These are phyloP conservation scores for Botryotinia calthae DNA, from an alignment of 2,329 filamentous ascomycete genomes.

Conservation along the genomic window DNA sequence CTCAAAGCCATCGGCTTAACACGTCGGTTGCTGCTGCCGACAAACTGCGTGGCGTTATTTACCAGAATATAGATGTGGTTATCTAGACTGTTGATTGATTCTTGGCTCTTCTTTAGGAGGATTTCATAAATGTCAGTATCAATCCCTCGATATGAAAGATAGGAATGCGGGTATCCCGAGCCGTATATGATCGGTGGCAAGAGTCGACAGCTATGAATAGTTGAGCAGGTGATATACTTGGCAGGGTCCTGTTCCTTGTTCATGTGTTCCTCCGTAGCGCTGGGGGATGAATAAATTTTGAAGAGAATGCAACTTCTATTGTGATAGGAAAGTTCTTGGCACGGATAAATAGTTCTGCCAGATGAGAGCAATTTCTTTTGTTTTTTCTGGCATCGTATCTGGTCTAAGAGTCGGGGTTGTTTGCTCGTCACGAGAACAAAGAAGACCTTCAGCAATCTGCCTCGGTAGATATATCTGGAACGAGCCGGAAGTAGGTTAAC, in stretches of 20 bases:
- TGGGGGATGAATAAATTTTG: background rate
- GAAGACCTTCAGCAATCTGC: background rate
- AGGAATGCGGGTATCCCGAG: constrained; percentile 9
- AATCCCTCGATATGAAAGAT: background rate
- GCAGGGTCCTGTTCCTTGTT: background rate
- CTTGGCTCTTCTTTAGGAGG: background rate
- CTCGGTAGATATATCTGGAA: background rate
- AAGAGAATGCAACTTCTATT: background rate
- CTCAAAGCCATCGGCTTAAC: background rate
- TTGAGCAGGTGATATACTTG: background rate
- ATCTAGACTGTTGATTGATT: background rate
- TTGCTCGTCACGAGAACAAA: constrained; percentile 1
- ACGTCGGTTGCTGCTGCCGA: constrained; percentile 7
- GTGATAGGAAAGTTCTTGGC: background rate
- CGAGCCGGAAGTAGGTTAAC: background rate
- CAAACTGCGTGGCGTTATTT: background rate
- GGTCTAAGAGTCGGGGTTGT: background rate
- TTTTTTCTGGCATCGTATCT: background rate
- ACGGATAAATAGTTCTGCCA: background rate
- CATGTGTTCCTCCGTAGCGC: background rate
- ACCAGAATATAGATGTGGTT: background rate
- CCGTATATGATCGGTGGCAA: background rate
- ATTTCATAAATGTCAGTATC: background rate
- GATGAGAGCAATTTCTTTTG: background rate
- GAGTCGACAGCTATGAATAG: background rate